Percentiles rank a stretch among this genome's conserved stretches.
Evolutionary conservation across 2,329 filamentous ascomycete genomes (phyloP).

Genomic region (Phaeosphaeriaceae sp.): DNA sequence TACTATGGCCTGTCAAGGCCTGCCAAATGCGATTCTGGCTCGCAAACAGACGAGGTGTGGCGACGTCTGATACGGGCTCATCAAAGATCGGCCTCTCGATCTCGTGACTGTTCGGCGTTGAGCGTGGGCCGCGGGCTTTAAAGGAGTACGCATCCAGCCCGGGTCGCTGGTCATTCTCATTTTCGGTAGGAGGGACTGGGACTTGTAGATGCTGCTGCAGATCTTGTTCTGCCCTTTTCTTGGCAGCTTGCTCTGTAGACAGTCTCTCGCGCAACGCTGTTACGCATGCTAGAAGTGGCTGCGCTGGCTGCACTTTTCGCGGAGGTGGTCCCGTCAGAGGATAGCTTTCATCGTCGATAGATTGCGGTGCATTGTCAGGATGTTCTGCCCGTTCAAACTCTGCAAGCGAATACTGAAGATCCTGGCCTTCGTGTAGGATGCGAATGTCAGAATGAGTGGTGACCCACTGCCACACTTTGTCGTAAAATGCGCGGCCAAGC

Average conservation of each 20-base stretch:
- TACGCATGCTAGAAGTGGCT: conserved; percentile 20
- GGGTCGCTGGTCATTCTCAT: background rate
- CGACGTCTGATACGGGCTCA: conserved; percentile 24
- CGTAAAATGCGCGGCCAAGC: conserved; percentile 60
- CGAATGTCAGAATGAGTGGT: conserved; percentile 62
- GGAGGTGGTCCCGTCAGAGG: background rate
- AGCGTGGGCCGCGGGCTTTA: conserved; percentile 16
- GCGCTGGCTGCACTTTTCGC: conserved; percentile 13
- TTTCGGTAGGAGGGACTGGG: background rate
- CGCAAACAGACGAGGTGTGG: conserved; percentile 49
- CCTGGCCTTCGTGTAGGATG: conserved; percentile 55
- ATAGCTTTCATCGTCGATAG: background rate
- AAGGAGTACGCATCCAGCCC: background rate
- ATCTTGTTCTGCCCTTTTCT: background rate
- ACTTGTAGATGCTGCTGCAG: background rate
- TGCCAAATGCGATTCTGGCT: conserved; percentile 65
- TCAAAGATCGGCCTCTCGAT: conserved; percentile 32
- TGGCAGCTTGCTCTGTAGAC: conserved; percentile 9
- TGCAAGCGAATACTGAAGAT: conserved; percentile 31
- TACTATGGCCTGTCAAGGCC: conserved; percentile 65
- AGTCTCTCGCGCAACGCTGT: conserved; percentile 29
- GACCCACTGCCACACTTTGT: conserved; percentile 66
- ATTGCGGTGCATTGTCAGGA: conserved; percentile 6
- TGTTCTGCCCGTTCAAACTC: conserved; percentile 43
- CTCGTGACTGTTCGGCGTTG: conserved; percentile 9